Evolutionary conservation across 441 rosid genomes (phyloP), one percentile per base, ranked within the genome.

Genomic region (Pelargonium myrrhifolium): DNA sequence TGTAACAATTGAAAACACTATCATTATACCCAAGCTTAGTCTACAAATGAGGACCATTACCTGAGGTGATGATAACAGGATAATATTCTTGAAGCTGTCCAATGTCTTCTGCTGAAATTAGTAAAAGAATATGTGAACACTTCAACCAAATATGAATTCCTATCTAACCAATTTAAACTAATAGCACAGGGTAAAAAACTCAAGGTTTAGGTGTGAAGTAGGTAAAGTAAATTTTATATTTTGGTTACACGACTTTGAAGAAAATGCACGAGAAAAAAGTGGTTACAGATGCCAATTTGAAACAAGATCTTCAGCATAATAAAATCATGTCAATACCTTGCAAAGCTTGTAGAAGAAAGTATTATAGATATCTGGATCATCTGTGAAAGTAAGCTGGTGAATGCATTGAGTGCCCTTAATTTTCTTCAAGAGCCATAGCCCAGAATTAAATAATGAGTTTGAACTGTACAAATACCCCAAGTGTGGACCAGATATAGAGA

Each of bases 371-470:
- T 89, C 88, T 24, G 96, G 81, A 70, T 89, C 90, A 79, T 93
- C 99, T 1, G 99, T 89, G 77, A 93, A 84, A 26, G 96, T 93
- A 63, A 93, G 97, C 81, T 91, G 97, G 83, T 93, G 96, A 79
- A 93, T 88, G 82, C 96, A 90, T 70, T 81, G 95, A 35, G 93
- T 84, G 28, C 89, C 89, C 85, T 87, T 91, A 61, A 91, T 70
- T 84, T 93, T 93, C 85, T 91, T 93, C 78, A 91, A 65, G 68
- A 91, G 80, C 97, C 97, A 93, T 79, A 91, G 69, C 37, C 97
- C 96, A 6, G 99, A 93, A 72, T 93, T 93, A 71, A 93, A 93
- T 76, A 93, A 77, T 5, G 95, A 91, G 81, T 93, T 91, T 65
- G 97, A 85, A 79, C 99, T 89, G 83, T 93, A 91, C 61, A 93